Evolutionary conservation across 768 basidiomycete species (phyloP), one percentile per base, ranked within the genome.

Genomic region (Lentinula raphanica): DNA sequence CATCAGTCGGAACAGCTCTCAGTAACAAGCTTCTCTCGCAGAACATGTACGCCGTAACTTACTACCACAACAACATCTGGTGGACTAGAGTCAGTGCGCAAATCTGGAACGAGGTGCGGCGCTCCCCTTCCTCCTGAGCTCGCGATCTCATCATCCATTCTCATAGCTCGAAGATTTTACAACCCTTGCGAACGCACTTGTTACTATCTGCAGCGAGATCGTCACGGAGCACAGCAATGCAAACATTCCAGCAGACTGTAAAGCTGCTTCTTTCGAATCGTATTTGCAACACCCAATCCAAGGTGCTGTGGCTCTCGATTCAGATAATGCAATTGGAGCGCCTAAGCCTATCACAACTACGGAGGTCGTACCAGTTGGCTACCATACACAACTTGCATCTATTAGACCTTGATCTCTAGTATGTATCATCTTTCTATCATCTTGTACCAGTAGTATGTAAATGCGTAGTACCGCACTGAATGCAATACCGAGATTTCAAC

Each of bases 41-140:
- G 27, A 73, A 72, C 8, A 64, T 66, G 2, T 76, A 68, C 53
- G 68, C 68, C 0, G 68, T 69, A 1, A 65, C 63, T 44, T 77
- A 70, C 58, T 68, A 68, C 32, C 72, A 77, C 59, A 69, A 74
- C 45, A 70, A 66, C 9, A 59, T 58, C n/a, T 77, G 74, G 74
- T 79, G 76, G 76, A 67, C 66, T 1, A 62, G 77, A 36, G 67
- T 65, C 51, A 75, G 76, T 63, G 72, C 72, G 0, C 76, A 79
- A 56, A 64, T 77, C 15, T 79, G 66, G 40, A 78, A 73, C 58
- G 71, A 76, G 60, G 74, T 74, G 32, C 27, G 62, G 63, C 29
- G 32, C 31, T 39, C 44, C 44, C 29, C n/a, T 17, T 44, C 19
- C 25, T 13, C 4, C 36, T 13, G 17, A 53, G 27, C n/a, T 11